These are phyloP conservation scores for Fusarium decemcellulare DNA, from an alignment of 2,329 filamentous ascomycete genomes.

Conservation along the genomic window DNA sequence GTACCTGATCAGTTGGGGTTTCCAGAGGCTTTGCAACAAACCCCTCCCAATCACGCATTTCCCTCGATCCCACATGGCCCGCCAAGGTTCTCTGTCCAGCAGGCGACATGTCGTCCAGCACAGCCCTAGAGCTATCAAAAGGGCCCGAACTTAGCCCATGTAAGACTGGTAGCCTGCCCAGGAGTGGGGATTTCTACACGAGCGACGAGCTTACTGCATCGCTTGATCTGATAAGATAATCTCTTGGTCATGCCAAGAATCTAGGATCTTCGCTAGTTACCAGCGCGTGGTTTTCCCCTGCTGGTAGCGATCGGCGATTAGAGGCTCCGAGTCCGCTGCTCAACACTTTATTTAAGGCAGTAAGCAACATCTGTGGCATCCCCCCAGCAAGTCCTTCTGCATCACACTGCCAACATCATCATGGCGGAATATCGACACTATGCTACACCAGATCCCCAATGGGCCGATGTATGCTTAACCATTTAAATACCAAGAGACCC, in stretches of 20 bases:
- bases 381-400: neutral
- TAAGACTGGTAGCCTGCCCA: neutral
- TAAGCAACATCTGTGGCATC: too few species aligned
- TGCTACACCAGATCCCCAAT: constrained; percentile 22
- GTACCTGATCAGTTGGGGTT: too few species aligned
- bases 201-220: too few species aligned
- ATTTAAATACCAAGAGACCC: neutral
- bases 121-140: too few species aligned
- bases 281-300: neutral
- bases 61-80: too few species aligned
- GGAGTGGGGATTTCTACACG: too few species aligned
- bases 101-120: too few species aligned
- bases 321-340: neutral
- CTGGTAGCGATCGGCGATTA: constrained; percentile 2
- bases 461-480: constrained; percentile 16
- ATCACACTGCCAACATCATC: neutral
- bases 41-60: too few species aligned
- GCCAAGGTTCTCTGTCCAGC: too few species aligned
- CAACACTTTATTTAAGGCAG: neutral
- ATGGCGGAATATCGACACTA: constrained; percentile 35
- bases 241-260: constrained; percentile 5
- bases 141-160: too few species aligned
- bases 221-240: constrained; percentile 37
- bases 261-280: neutral
- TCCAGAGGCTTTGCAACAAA: too few species aligned